Evolutionary conservation across 345 rosid species (phyloP).

Genomic region (Geranium brycei): DNA sequence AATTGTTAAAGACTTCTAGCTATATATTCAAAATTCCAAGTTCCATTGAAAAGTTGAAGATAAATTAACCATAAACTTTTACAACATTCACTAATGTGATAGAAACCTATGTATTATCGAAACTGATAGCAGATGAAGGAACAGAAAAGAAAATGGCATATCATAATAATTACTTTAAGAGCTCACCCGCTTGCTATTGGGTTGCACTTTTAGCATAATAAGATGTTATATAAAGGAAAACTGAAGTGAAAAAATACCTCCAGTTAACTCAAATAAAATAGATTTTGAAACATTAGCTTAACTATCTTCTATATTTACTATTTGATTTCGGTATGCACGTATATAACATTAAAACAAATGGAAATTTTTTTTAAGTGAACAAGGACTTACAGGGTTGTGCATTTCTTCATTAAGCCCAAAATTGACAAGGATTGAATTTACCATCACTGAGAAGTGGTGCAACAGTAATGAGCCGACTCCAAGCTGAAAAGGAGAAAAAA

Average conservation of each 20-base stretch:
- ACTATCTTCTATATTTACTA: background rate
- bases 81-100: no score
- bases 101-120: no score
- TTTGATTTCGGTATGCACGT: background rate
- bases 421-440: slow-evolving; percentile 58
- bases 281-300: background rate
- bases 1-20: background rate
- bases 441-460: slow-evolving; percentile 70
- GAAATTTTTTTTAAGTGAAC: no score
- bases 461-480: slow-evolving; percentile 76
- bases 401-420: slow-evolving; percentile 84
- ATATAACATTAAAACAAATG: background rate
- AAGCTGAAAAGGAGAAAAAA: slow-evolving; percentile 30
- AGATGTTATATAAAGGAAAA: no score
- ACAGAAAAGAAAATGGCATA: no score
- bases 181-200: no score
- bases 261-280: no score
- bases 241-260: no score
- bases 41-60: background rate
- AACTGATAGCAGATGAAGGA: no score
- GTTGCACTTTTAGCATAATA: no score
- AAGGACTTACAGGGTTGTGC: slow-evolving; percentile 69
- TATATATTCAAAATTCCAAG: background rate
- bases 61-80: background rate
- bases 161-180: no score